Base-by-base conservation (phyloP, 2,329 filamentous ascomycete genomes). In the Diaporthe sp. region DNA sequence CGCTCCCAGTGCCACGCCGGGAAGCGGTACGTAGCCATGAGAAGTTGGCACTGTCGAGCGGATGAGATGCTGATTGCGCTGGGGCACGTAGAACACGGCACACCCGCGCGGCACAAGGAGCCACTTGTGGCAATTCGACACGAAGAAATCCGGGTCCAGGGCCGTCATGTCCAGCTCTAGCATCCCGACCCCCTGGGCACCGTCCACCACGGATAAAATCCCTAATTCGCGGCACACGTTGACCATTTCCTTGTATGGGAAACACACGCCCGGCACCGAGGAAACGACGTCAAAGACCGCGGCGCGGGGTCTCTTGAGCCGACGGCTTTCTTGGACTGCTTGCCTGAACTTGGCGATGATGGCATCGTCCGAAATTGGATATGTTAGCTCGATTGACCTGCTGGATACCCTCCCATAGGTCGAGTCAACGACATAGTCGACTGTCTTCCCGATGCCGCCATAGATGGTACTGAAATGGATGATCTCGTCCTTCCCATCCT, bases 91-190 rank as follows among this genome's bases (percentile, higher is more conserved):
- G 78, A 98, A 90, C 5, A 97, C 86, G 3, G 95, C 95, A 81
- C 94, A 95, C 22, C 93, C 93, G 44, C 96, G 92, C 0, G 96
- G 96, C 0, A 91, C 90, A 81, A 91, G 92, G 10, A 98, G 91
- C 96, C 96, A 98, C 86, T 98, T 98, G 86, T 98, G 94, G 79
- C 92, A 94, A 83, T 98, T 98, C 73, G 89, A 93, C 20, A 96
- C 90, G 81, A 97, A 94, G 85, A 98, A 98, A 83, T 98, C 96
- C 0, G 95, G 92, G 77, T 95, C 90, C 3, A 95, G 85, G 5
- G 85, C 83, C 0, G 82, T 78, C 20, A 98, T 84, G 82, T 97
- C 90, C 10, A 98, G 83, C 1, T 89, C 87, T 10, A 98, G 88
- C 84, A 97, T 93, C 2, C 96, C 96, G 34, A 98, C 85, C 1